Evolutionary conservation across 805 yeast genomes (phyloP).

Genomic region (Suhomyces sp.): DNA sequence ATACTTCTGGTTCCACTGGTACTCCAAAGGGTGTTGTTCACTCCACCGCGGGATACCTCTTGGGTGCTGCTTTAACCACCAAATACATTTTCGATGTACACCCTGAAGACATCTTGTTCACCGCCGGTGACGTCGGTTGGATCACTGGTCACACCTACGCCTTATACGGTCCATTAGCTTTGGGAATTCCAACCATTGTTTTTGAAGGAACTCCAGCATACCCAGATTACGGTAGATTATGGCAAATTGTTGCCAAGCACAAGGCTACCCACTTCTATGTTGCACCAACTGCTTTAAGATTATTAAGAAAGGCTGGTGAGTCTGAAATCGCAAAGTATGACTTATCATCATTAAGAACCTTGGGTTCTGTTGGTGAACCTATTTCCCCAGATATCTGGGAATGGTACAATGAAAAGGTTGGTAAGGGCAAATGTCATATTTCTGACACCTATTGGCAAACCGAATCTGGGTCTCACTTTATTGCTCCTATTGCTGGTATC

Average conservation of each 20-base stretch:
- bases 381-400: slow-evolving; percentile 86
- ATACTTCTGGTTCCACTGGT: slow-evolving; percentile 87
- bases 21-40: slow-evolving; percentile 87
- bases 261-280: slow-evolving; percentile 78
- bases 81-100: slow-evolving; percentile 77
- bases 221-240: slow-evolving; percentile 76
- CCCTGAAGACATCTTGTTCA: slow-evolving; percentile 70
- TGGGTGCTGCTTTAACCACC: slow-evolving; percentile 72
- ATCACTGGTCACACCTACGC: slow-evolving; percentile 86
- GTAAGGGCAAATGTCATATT: slow-evolving; percentile 67
- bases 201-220: slow-evolving; percentile 88
- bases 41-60: slow-evolving; percentile 74
- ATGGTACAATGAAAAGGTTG: slow-evolving; percentile 75
- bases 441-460: slow-evolving; percentile 91
- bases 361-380: slow-evolving; percentile 87
- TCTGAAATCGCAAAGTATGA: slow-evolving; percentile 59
- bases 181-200: slow-evolving; percentile 77
- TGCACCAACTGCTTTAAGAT: slow-evolving; percentile 81
- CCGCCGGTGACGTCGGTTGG: slow-evolving; percentile 93
- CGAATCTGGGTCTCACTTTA: slow-evolving; percentile 78
- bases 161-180: slow-evolving; percentile 73
- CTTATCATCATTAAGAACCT: slow-evolving; percentile 60
- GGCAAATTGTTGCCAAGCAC: slow-evolving; percentile 73
- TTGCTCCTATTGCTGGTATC: slow-evolving; percentile 71
- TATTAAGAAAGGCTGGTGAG: slow-evolving; percentile 74